These are phyloP conservation scores for Perkinsus olseni DNA, from an alignment of 169 alveolate species.

Conservation along the genomic window DNA sequence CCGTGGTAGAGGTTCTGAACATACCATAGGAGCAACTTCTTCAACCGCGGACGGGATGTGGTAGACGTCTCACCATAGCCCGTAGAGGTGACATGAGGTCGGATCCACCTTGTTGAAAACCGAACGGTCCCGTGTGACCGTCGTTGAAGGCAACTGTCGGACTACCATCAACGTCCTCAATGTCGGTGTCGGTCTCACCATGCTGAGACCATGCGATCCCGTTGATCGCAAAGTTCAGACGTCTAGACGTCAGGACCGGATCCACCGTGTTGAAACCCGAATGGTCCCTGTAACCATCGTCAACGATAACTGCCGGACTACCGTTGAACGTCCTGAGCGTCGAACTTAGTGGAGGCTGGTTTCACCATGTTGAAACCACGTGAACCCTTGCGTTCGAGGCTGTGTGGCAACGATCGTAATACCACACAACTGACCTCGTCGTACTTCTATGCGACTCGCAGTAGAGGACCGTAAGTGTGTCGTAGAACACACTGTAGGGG, in stretches of 20 bases:
- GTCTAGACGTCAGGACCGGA: neutral
- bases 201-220: neutral
- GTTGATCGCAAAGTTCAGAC: neutral
- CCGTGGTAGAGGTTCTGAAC: too few relatives aligned
- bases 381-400: too few relatives aligned
- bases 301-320: too few relatives aligned
- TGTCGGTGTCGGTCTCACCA: neutral
- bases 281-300: neutral
- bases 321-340: too few relatives aligned
- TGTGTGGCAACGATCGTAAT: too few relatives aligned
- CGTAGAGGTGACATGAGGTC: neutral
- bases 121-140: neutral
- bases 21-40: too few relatives aligned
- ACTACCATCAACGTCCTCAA: neutral
- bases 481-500: too few relatives aligned
- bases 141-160: neutral
- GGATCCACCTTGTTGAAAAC: neutral
- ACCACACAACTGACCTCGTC: too few relatives aligned
- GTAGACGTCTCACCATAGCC: too few relatives aligned
- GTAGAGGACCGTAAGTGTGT: neutral
- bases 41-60: too few relatives aligned
- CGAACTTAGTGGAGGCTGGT: too few relatives aligned
- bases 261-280: neutral
- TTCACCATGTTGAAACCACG: too few relatives aligned
- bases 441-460: neutral